Conservation (phyloP, 208 protist species). For the Entamoeba invadens region DNA sequence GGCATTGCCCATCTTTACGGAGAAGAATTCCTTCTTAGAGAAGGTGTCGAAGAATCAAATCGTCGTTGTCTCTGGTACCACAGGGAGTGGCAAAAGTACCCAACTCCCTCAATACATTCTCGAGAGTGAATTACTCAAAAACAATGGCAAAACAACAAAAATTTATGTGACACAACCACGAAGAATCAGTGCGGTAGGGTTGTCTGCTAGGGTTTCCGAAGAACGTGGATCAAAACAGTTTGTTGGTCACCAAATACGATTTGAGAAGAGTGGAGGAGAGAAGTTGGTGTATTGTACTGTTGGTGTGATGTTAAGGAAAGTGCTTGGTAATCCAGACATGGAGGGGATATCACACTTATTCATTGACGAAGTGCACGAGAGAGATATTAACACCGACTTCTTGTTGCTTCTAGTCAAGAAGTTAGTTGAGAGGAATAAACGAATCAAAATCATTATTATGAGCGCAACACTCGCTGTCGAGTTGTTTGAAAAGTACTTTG, state of each 20-base stretch:
- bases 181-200: conserved; percentile 22
- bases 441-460: not conserved
- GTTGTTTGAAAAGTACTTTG: not conserved
- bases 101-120: conserved; percentile 52
- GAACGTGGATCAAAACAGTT: conserved; percentile 55
- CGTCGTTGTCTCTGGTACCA: not conserved
- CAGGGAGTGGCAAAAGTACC: conserved; percentile 11
- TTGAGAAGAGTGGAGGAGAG: conserved; percentile 75
- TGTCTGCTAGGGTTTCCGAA: conserved; percentile 86
- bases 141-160: not conserved
- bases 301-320: conserved; percentile 82
- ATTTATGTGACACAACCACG: conserved; percentile 26
- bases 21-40: not conserved
- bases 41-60: not conserved
- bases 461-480: not conserved
- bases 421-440: not conserved
- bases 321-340: conserved; percentile 66
- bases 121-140: conserved; percentile 39
- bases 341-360: not conserved
- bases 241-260: conserved; percentile 84
- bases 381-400: not conserved
- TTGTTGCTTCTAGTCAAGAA: not conserved
- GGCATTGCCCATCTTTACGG: not conserved
- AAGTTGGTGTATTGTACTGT: conserved; percentile 88
- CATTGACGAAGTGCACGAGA: conserved; percentile 11